Conservation (phyloP, 2,329 filamentous ascomycete genomes). For the Penicillium rolfsii region DNA sequence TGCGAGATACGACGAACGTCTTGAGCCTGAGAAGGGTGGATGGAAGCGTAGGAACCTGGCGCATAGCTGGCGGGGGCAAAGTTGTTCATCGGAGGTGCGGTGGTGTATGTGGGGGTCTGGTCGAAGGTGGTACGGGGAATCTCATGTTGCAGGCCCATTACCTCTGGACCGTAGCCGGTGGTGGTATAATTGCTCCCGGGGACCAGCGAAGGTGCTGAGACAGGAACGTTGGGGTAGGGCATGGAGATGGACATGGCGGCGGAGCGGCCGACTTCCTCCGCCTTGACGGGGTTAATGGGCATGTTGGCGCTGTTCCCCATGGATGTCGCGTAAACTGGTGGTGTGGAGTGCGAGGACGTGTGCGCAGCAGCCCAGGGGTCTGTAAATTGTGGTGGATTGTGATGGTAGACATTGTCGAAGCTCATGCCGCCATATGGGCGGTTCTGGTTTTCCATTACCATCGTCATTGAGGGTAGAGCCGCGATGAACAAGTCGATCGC, state of each 20-base stretch:
- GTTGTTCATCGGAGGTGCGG: constrained; percentile 71
- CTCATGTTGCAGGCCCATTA: constrained; percentile 76
- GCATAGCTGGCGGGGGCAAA: constrained; percentile 74
- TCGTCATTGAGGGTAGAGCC: constrained; percentile 71
- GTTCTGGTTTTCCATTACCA: constrained; percentile 90
- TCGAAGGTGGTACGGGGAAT: constrained; percentile 74
- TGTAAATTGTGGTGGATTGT: constrained; percentile 72
- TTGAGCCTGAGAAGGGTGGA: constrained; percentile 57
- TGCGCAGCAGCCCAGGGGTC: constrained; percentile 77
- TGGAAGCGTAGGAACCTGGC: constrained; percentile 72
- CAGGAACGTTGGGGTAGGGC: constrained; percentile 72
- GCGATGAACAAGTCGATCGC: constrained; percentile 22
- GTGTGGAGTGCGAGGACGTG: constrained; percentile 62
- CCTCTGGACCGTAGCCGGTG: constrained; percentile 64
- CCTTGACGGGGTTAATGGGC: constrained; percentile 61
- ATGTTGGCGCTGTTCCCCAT: constrained; percentile 63
- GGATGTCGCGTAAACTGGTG: constrained; percentile 62
- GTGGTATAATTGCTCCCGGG: constrained; percentile 68
- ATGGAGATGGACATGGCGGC: constrained; percentile 70
- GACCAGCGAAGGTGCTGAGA: constrained; percentile 73
- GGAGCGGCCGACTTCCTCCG: constrained; percentile 59
- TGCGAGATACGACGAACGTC: constrained; percentile 75
- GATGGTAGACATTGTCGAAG: constrained; percentile 77
- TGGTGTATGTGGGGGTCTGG: constrained; percentile 68
- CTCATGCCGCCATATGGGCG: constrained; percentile 76